phyloP scores from a whole-genome alignment of 2,329 filamentous ascomycete genomes.

The Ceratocystis lukuohia region DNA sequence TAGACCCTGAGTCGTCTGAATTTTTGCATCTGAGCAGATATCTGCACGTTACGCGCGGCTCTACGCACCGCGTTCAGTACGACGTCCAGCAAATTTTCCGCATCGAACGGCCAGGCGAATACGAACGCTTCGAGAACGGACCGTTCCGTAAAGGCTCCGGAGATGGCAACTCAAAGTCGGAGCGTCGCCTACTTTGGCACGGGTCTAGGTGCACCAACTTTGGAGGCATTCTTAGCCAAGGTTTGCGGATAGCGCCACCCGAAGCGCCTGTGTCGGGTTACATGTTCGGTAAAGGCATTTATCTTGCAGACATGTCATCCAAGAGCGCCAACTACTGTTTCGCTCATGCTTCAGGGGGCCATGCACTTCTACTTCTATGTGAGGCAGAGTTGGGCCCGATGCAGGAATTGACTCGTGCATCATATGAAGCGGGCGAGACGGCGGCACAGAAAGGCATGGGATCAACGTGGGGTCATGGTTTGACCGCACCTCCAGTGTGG shows the following conservation, averaged over 20 bases:
- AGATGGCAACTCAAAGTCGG: conserved; percentile 29
- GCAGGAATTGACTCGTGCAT: conserved; percentile 42
- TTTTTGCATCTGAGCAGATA: conserved; percentile 54
- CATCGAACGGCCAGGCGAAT: conserved; percentile 62
- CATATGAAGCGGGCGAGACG: conserved; percentile 48
- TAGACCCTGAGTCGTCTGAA: conserved; percentile 47
- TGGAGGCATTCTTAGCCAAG: conserved; percentile 75
- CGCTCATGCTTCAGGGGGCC: conserved; percentile 46
- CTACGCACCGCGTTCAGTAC: conserved; percentile 50
- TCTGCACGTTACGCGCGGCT: conserved; percentile 50
- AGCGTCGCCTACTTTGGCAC: conserved; percentile 75
- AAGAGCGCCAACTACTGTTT: conserved; percentile 73
- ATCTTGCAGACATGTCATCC: conserved; percentile 71
- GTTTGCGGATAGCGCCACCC: conserved; percentile 76
- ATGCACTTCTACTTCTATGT: conserved; percentile 66
- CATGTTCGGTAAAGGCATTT: conserved; percentile 86
- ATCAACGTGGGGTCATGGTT: conserved; percentile 59
- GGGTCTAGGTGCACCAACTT: conserved; percentile 74
- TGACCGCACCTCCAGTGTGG: conserved; percentile 52
- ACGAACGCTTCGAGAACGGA: conserved; percentile 45
- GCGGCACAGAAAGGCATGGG: conserved; percentile 47
- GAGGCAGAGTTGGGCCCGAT: conserved; percentile 65
- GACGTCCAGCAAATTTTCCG: conserved; percentile 65
- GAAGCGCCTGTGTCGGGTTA: conserved; percentile 69
- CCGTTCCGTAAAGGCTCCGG: conserved; percentile 31